A percentile compares a stretch with the other conserved stretches of the same genome.
Conservation (phyloP, 306 rosid species). For the Cotoneaster glaucophyllus region DNA sequence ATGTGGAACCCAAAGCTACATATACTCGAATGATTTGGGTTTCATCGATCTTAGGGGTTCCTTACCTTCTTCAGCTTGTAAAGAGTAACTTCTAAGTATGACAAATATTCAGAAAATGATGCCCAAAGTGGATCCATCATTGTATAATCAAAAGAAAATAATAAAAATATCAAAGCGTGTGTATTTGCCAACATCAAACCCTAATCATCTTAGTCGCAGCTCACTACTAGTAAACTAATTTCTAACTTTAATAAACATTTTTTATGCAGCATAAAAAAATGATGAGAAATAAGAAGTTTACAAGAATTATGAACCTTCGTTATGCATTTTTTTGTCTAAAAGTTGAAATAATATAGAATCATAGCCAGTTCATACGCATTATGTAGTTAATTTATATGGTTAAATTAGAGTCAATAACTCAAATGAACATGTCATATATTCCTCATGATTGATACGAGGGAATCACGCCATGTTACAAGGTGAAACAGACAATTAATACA, state of each 20-base stretch:
- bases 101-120: conserved; percentile 72
- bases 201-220: conserved; percentile 18
- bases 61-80: conserved; percentile 8
- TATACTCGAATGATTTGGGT: conserved; percentile 24
- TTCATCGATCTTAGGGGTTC: conserved; percentile 7
- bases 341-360: conserved; percentile 9
- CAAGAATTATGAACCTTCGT: not conserved
- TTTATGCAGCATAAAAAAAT: not conserved
- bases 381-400: conserved; percentile 22
- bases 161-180: conserved; percentile 10
- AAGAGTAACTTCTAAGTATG: conserved; percentile 89
- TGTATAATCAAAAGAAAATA: conserved; percentile 12
- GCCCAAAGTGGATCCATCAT: conserved; percentile 31
- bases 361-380: conserved; percentile 28
- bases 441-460: conserved; percentile 42
- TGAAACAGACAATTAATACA: conserved; percentile 36
- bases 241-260: not conserved
- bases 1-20: conserved; percentile 17
- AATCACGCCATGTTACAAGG: conserved; percentile 78
- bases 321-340: not conserved
- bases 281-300: not conserved
- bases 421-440: conserved; percentile 29
- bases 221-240: not conserved
- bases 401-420: conserved; percentile 20
- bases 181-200: conserved; percentile 24